These are phyloP conservation scores for Neobulgaria alba DNA, from an alignment of 2,329 filamentous ascomycete species.

Conservation along the genomic window DNA sequence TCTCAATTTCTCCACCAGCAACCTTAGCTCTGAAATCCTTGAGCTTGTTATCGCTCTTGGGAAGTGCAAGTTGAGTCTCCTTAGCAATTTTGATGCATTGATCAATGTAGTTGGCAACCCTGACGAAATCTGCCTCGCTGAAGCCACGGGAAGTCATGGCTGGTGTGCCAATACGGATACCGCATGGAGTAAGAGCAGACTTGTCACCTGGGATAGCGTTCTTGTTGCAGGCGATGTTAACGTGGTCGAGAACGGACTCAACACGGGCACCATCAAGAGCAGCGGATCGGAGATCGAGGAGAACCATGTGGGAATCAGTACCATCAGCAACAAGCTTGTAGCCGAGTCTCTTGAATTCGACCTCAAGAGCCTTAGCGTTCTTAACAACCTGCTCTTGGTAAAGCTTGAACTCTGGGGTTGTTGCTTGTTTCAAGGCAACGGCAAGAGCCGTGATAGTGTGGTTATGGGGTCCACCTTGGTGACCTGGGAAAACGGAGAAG, in stretches of 20 bases:
- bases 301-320: slow-evolving; percentile 96
- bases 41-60: slow-evolving; percentile 97
- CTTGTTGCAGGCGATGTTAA: slow-evolving; percentile 99
- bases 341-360: slow-evolving; percentile 73
- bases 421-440: slow-evolving; percentile 90
- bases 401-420: slow-evolving; percentile 79
- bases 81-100: slow-evolving; percentile 81
- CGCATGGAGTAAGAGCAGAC: slow-evolving; percentile 86
- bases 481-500: slow-evolving; percentile 97
- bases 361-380: slow-evolving; percentile 87
- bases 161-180: slow-evolving; percentile 91
- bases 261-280: slow-evolving; percentile 88
- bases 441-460: slow-evolving; percentile 97
- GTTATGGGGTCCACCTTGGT: slow-evolving; percentile 98
- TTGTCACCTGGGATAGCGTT: slow-evolving; percentile 98
- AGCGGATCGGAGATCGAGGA: slow-evolving; percentile 84
- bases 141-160: slow-evolving; percentile 97
- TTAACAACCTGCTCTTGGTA: slow-evolving; percentile 90
- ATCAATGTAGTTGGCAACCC: slow-evolving; percentile 85
- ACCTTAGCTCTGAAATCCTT: slow-evolving; percentile 99
- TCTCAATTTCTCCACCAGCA: slow-evolving; percentile 63
- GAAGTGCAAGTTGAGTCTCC: slow-evolving; percentile 73
- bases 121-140: slow-evolving; percentile 83
- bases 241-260: slow-evolving; percentile 91
- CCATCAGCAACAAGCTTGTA: slow-evolving; percentile 94